Conservation (phyloP, 768 basidiomycete species). For the Russula brevipes region DNA sequence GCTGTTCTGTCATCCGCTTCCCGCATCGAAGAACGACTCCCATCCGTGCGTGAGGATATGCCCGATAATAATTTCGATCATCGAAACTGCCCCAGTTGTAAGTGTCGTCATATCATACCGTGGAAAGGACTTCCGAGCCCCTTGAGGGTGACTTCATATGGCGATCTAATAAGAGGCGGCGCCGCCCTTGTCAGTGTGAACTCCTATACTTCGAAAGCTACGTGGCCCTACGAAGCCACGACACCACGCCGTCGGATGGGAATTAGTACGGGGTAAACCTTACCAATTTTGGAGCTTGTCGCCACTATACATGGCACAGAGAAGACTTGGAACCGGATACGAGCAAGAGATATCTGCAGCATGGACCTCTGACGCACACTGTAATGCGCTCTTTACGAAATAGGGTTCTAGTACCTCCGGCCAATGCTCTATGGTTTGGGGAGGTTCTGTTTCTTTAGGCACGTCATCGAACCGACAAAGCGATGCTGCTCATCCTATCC, state of each 20-base stretch:
- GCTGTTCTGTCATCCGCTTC: not conserved
- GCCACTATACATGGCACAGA: not conserved
- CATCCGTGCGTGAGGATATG: no score
- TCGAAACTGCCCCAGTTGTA: not conserved
- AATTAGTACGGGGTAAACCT: not conserved
- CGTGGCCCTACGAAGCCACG: not conserved
- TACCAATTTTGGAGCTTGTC: not conserved
- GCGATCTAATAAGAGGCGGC: not conserved
- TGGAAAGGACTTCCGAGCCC: not conserved
- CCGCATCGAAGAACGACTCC: not conserved
- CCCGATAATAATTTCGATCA: not conserved
- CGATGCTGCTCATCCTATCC: not conserved
- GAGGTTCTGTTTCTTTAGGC: not conserved
- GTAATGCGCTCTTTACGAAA: not conserved
- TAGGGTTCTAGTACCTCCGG: not conserved
- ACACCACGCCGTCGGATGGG: not conserved
- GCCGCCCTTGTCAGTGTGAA: not conserved
- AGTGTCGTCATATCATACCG: not conserved
- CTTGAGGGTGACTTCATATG: not conserved
- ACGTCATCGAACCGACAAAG: conserved; percentile 11
- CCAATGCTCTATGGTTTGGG: not conserved
- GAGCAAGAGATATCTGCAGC: not conserved
- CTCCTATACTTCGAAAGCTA: not conserved
- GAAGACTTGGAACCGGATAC: not conserved
- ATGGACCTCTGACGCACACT: not conserved